These are phyloP conservation scores for Fraxinus pennsylvanica DNA, from an alignment of 257 asterid species.

Conservation along the genomic window DNA sequence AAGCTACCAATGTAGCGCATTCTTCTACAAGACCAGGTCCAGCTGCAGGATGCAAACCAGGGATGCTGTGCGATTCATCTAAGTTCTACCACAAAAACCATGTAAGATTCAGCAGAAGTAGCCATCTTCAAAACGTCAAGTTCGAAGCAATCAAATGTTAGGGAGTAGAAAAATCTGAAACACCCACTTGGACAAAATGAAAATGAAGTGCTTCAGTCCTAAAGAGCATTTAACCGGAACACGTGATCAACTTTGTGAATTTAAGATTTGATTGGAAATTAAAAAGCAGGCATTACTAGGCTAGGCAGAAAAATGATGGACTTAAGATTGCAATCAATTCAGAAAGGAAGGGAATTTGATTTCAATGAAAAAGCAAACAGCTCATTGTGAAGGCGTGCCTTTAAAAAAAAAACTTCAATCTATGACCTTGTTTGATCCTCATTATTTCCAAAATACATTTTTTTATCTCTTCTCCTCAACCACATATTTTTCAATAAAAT, in stretches of 20 bases:
- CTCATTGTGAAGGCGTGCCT: neutral
- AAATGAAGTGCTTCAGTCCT: conserved; percentile 12
- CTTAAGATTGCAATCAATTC: neutral
- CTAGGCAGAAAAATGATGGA: neutral
- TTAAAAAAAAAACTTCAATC: neutral
- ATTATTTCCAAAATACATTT: no score
- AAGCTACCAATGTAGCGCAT: conserved; percentile 42
- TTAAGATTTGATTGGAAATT: neutral
- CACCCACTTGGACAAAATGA: conserved; percentile 8
- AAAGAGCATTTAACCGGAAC: conserved; percentile 8
- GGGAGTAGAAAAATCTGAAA: neutral
- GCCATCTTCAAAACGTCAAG: conserved; percentile 16
- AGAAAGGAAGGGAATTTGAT: neutral
- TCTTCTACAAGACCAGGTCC: conserved; percentile 98
- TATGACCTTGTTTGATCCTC: no score
- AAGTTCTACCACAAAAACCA: conserved; percentile 60
- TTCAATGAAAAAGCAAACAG: conserved; percentile 5
- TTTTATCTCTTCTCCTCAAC: no score
- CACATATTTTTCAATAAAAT: no score
- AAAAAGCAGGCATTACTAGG: neutral
- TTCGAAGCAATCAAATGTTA: neutral
- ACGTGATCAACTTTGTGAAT: conserved; percentile 1
- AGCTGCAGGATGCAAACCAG: conserved; percentile 96
- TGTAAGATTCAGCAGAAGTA: conserved; percentile 19
- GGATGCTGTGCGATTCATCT: conserved; percentile 97